Conservation (phyloP, 1,139 yeast genomes). For the Suhomyces atakaporum region DNA sequence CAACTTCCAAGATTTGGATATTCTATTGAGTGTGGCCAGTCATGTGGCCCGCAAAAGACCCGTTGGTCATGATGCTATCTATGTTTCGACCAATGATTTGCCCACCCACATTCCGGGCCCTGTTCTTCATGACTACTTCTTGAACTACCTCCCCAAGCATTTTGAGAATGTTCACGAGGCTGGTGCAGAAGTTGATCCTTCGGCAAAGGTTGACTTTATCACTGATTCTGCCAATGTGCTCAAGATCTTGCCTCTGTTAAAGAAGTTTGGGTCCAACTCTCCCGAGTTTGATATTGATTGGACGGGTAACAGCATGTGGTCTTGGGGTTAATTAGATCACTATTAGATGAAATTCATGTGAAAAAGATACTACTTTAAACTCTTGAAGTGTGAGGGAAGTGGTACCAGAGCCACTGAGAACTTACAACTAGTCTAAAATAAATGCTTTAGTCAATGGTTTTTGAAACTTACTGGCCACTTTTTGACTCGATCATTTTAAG, state of each 20-base stretch:
- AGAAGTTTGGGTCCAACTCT: slow-evolving; percentile 31
- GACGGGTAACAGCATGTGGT: slow-evolving; percentile 35
- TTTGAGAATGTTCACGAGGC: slow-evolving; percentile 16
- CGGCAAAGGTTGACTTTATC: slow-evolving; percentile 26
- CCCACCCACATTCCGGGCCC: slow-evolving; percentile 40
- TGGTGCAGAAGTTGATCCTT: slow-evolving; percentile 11
- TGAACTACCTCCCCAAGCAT: slow-evolving; percentile 34
- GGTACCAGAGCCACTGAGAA: no score
- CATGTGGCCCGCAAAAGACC: slow-evolving; percentile 29
- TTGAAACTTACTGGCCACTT: no score
- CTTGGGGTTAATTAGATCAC: slow-evolving; percentile 5
- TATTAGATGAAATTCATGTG: slow-evolving; percentile 1
- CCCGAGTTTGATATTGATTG: slow-evolving; percentile 41
- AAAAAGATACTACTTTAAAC: no score
- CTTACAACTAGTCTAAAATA: no score
- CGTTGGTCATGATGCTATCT: slow-evolving; percentile 18
- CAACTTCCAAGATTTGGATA: slow-evolving; percentile 46
- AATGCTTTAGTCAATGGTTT: no score
- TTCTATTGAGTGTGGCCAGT: slow-evolving; percentile 37
- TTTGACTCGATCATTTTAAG: no score
- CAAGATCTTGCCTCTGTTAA: slow-evolving; percentile 37
- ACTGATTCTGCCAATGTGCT: slow-evolving; percentile 24
- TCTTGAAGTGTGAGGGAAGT: neutral
- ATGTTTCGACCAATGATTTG: slow-evolving; percentile 34
- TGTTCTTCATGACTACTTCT: slow-evolving; percentile 41